These are phyloP conservation scores for Biscogniauxia sp. DNA, from an alignment of 2,329 filamentous ascomycete species.

Conservation along the genomic window DNA sequence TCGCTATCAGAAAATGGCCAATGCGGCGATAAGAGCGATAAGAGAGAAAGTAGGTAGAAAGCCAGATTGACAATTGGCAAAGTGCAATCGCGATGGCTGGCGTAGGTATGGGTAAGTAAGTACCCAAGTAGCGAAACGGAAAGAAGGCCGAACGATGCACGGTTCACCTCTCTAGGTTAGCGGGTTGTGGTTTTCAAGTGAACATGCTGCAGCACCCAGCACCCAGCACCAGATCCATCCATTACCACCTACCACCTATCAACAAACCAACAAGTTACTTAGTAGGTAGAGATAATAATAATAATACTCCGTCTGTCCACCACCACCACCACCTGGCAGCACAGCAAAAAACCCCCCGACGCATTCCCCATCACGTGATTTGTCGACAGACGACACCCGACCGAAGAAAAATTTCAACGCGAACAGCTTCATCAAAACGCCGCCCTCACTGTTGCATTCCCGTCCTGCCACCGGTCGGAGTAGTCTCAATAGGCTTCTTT, in stretches of 20 bases:
- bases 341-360: neutral
- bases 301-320: neutral
- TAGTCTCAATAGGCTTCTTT: constrained; percentile 22
- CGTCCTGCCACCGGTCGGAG: constrained; percentile 26
- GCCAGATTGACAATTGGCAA: neutral
- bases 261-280: neutral
- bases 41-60: neutral
- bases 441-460: constrained; percentile 21
- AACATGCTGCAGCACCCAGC: neutral
- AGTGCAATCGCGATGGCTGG: too few relatives aligned
- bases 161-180: neutral
- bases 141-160: neutral
- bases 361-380: constrained; percentile 29
- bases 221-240: neutral
- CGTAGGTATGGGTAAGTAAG: too few relatives aligned
- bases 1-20: neutral
- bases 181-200: neutral
- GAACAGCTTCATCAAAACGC: constrained; percentile 28
- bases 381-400: constrained; percentile 20
- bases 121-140: neutral
- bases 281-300: neutral
- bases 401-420: constrained; percentile 27
- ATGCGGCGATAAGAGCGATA: neutral
- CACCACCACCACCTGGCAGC: neutral
- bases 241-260: neutral